phyloP scores from a whole-genome alignment of 2,329 filamentous ascomycete species.

The Scedosporium apiospermum region DNA sequence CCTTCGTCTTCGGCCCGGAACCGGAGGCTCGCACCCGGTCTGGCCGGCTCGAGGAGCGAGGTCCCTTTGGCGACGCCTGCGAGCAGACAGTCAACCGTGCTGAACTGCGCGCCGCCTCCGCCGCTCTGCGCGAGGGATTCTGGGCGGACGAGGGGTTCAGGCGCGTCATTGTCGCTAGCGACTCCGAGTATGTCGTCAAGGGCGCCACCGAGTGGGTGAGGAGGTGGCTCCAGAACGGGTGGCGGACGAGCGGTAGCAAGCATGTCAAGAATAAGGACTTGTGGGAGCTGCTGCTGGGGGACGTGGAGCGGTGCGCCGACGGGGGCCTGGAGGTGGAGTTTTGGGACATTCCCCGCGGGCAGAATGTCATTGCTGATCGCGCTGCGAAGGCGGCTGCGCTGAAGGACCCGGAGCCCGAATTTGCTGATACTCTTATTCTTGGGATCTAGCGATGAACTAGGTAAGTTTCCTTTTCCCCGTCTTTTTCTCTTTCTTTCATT shows the following conservation, averaged over 20 bases:
- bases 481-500: too few relatives aligned
- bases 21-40: background rate
- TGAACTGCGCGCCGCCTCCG: slow-evolving; percentile 19
- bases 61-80: slow-evolving; percentile 26
- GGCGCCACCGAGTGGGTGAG: background rate
- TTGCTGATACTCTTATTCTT: too few relatives aligned
- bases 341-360: too few relatives aligned
- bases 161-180: slow-evolving; percentile 40
- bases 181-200: slow-evolving; percentile 38
- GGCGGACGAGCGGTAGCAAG: slow-evolving; percentile 3
- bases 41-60: slow-evolving; percentile 29
- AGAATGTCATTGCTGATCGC: too few relatives aligned
- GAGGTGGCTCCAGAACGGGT: slow-evolving; percentile 5
- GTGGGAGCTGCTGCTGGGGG: slow-evolving; percentile 3
- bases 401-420: too few relatives aligned
- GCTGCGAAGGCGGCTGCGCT: too few relatives aligned
- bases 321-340: too few relatives aligned
- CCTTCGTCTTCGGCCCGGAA: slow-evolving; percentile 18
- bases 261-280: slow-evolving; percentile 9
- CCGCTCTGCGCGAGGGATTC: slow-evolving; percentile 31
- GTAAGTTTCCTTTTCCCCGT: too few relatives aligned
- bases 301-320: too few relatives aligned
- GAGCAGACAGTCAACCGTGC: slow-evolving; percentile 33
- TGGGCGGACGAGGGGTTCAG: slow-evolving; percentile 32
- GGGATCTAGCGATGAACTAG: too few relatives aligned